Conservation (phyloP, 495 filamentous ascomycete genomes). For the Tuber indicum region DNA sequence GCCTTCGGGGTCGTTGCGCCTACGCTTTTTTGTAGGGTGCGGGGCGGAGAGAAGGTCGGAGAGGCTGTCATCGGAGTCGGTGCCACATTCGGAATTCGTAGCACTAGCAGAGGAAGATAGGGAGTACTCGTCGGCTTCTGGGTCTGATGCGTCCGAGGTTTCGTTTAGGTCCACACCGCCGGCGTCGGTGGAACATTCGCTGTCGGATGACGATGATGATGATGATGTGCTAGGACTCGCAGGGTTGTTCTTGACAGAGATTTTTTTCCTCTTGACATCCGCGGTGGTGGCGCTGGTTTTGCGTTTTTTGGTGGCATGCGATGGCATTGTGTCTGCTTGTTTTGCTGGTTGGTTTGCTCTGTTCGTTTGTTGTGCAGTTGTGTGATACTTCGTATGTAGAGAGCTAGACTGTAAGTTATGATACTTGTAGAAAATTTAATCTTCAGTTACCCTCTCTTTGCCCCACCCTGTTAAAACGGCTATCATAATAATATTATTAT, state of each 20-base stretch:
- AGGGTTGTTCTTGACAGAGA: background rate
- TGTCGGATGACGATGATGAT: background rate
- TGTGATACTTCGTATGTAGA: background rate
- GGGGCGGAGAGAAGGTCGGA: constrained; percentile 42
- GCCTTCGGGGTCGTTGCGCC: constrained; percentile 78
- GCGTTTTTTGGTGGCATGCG: background rate
- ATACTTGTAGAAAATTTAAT: background rate
- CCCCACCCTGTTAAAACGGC: background rate
- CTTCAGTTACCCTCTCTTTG: background rate
- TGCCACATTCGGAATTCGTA: constrained; percentile 25
- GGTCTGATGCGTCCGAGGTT: constrained; percentile 31
- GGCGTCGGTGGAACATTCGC: background rate
- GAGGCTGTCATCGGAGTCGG: constrained; percentile 44
- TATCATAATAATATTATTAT: no score
- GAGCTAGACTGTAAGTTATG: background rate
- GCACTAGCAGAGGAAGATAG: background rate
- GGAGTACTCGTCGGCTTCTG: constrained; percentile 22
- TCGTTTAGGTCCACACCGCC: background rate
- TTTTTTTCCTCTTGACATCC: background rate
- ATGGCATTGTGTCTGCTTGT: background rate
- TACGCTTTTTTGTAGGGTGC: constrained; percentile 44
- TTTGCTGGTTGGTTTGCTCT: background rate
- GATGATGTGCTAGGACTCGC: background rate
- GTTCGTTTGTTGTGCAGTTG: background rate
- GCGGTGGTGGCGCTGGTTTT: background rate